A percentile compares a stretch with the other conserved stretches of the same genome.
Conservation (phyloP, 2,329 filamentous ascomycete genomes). For the Pseudocercospora musae region DNA sequence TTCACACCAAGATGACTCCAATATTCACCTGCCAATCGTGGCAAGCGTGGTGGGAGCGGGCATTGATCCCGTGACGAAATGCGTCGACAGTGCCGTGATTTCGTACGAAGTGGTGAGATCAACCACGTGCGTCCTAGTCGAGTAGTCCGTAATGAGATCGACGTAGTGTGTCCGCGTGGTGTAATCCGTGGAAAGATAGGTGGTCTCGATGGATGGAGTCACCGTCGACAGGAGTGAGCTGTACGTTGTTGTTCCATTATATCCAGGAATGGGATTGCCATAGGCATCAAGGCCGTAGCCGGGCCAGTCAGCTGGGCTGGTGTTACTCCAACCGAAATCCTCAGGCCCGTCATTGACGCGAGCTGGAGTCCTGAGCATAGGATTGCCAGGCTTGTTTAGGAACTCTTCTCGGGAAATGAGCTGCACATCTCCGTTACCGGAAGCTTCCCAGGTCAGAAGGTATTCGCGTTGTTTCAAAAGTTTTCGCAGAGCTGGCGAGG, state of each 20-base stretch:
- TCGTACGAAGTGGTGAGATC: neutral
- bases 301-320: too few relatives aligned
- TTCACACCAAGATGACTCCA: neutral
- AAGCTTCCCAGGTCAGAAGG: neutral
- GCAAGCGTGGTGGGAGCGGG: neutral
- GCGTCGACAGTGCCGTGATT: neutral
- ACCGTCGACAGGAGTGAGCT: too few relatives aligned
- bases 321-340: too few relatives aligned
- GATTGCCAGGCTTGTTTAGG: neutral
- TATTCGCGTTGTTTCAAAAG: neutral
- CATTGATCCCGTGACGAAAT: neutral
- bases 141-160: neutral
- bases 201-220: neutral
- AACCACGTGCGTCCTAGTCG: neutral
- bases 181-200: neutral
- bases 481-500: neutral
- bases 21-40: neutral
- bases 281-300: too few relatives aligned
- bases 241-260: neutral
- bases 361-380: neutral
- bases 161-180: neutral
- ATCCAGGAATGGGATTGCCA: neutral
- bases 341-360: too few relatives aligned
- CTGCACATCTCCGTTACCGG: neutral
- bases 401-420: neutral